Evolutionary conservation across 1,284 basidiomycete species (phyloP).

Genomic region (Moniliophthora roreri): DNA sequence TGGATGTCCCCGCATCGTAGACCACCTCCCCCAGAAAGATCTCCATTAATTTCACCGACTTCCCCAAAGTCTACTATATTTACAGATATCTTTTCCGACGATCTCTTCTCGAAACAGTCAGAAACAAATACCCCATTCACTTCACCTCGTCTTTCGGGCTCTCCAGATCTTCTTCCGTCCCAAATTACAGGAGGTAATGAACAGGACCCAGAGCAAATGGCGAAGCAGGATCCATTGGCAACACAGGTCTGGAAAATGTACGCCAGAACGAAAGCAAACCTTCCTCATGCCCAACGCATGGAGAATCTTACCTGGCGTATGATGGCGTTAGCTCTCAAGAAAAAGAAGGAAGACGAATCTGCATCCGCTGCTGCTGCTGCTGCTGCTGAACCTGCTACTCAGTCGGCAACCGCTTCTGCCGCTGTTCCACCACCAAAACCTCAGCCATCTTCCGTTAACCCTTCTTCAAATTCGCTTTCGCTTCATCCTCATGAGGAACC

Average conservation of each 20-base stretch:
- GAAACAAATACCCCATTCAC: constrained; percentile 52
- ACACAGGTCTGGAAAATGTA: constrained; percentile 98
- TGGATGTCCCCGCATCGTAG: constrained; percentile 71
- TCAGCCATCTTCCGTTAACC: constrained; percentile 3
- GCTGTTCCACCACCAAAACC: constrained; percentile 4
- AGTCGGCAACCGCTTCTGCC: neutral
- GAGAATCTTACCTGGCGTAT: constrained; percentile 98
- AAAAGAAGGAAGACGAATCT: constrained; percentile 77
- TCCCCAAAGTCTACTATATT: constrained; percentile 54
- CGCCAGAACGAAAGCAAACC: constrained; percentile 80
- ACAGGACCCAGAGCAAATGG: constrained; percentile 60
- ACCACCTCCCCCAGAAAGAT: constrained; percentile 25
- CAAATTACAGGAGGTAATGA: constrained; percentile 34
- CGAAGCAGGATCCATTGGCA: constrained; percentile 85
- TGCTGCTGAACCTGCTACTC: neutral
- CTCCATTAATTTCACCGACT: constrained; percentile 31
- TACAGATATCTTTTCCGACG: constrained; percentile 71
- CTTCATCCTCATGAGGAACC: constrained; percentile 8
- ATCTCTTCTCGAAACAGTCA: constrained; percentile 54
- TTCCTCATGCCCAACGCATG: constrained; percentile 94
- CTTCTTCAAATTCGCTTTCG: constrained; percentile 11
- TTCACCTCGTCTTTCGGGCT: constrained; percentile 64
- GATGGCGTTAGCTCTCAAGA: constrained; percentile 94
- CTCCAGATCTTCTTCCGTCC: constrained; percentile 55
- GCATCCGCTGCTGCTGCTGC: constrained; percentile 12